These are phyloP conservation scores for Aspergillus sp. DNA, from an alignment of 2,329 filamentous ascomycete species.

Conservation along the genomic window DNA sequence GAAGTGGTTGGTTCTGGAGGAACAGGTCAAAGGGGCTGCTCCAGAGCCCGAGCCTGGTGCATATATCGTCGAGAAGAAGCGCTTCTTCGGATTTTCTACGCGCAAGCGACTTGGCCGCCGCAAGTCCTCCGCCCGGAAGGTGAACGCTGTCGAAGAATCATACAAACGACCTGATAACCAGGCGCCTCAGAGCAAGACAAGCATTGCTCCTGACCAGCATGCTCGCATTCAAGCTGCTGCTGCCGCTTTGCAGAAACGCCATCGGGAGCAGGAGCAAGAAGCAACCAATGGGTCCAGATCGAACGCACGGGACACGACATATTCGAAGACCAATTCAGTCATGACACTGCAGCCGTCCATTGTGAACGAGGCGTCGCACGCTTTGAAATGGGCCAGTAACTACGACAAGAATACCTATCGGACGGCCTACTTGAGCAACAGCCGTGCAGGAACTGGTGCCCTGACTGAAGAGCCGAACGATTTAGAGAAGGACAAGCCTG, in stretches of 20 bases:
- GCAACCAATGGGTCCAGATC: constrained; percentile 52
- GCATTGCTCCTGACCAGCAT: constrained; percentile 85
- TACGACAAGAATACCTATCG: constrained; percentile 89
- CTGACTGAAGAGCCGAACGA: constrained; percentile 45
- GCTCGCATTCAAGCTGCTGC: constrained; percentile 91
- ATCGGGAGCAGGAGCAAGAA: constrained; percentile 58
- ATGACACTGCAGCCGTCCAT: constrained; percentile 84
- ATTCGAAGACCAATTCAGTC: constrained; percentile 80
- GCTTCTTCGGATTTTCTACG: constrained; percentile 78
- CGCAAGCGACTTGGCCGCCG: constrained; percentile 67
- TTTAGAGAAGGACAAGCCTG: constrained; percentile 33
- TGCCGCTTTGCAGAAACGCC: constrained; percentile 71
- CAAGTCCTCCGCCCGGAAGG: constrained; percentile 67
- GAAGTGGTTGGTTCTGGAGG: constrained; percentile 92
- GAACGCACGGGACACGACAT: constrained; percentile 53
- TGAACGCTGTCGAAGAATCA: constrained; percentile 47
- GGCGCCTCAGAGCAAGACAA: constrained; percentile 69
- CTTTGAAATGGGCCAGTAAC: constrained; percentile 94
- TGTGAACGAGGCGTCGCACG: constrained; percentile 81
- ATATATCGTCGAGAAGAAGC: constrained; percentile 93
- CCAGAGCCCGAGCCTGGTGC: constrained; percentile 79
- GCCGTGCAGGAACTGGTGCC: constrained; percentile 66
- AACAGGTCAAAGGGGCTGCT: constrained; percentile 90
- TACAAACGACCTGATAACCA: constrained; percentile 50
- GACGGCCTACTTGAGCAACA: constrained; percentile 78